Percentiles rank a stretch among this genome's conserved stretches.
Evolutionary conservation across 1,284 basidiomycete genomes (phyloP).

Genomic region (Cutaneotrichosporon arboriforme): DNA sequence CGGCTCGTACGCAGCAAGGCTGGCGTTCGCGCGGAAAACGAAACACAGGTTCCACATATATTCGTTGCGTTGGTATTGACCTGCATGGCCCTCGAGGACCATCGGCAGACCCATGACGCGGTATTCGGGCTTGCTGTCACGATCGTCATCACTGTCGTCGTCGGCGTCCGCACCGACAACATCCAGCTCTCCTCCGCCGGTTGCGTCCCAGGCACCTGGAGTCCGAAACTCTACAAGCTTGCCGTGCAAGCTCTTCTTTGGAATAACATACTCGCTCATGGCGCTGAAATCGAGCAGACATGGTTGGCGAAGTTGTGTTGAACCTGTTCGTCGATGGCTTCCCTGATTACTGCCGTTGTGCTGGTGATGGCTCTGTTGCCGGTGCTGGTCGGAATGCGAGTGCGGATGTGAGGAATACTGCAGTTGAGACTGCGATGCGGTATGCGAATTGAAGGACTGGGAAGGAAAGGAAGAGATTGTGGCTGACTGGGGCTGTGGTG

Average conservation of each 20-base stretch:
- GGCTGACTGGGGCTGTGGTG: too few relatives aligned
- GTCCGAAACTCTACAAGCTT: slow-evolving; percentile 64
- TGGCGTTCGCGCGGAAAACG: slow-evolving; percentile 82
- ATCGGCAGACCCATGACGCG: slow-evolving; percentile 86
- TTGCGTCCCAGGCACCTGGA: slow-evolving; percentile 17
- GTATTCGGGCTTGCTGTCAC: slow-evolving; percentile 47
- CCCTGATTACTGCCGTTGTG: too few relatives aligned
- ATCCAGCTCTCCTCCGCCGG: slow-evolving; percentile 19
- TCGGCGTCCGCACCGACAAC: not conserved
- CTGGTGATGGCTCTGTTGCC: too few relatives aligned
- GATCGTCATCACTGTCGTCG: slow-evolving; percentile 14
- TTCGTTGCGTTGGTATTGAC: slow-evolving; percentile 72
- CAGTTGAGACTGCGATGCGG: too few relatives aligned
- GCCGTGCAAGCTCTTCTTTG: slow-evolving; percentile 77
- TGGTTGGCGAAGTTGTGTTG: not conserved
- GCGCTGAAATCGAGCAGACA: slow-evolving; percentile 81
- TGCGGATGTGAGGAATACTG: too few relatives aligned
- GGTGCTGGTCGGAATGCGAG: too few relatives aligned
- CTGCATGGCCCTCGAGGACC: slow-evolving; percentile 54
- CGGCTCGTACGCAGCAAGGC: slow-evolving; percentile 90
- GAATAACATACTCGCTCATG: slow-evolving; percentile 91
- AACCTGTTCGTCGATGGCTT: too few relatives aligned
- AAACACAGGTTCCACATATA: slow-evolving; percentile 96
- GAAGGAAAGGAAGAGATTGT: too few relatives aligned
- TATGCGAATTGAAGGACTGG: too few relatives aligned